A percentile compares a stretch with the other conserved stretches of the same genome.
These are phyloP conservation scores for Yamadazyma mexicana DNA, from an alignment of 1,139 yeast genomes.

Conservation along the genomic window DNA sequence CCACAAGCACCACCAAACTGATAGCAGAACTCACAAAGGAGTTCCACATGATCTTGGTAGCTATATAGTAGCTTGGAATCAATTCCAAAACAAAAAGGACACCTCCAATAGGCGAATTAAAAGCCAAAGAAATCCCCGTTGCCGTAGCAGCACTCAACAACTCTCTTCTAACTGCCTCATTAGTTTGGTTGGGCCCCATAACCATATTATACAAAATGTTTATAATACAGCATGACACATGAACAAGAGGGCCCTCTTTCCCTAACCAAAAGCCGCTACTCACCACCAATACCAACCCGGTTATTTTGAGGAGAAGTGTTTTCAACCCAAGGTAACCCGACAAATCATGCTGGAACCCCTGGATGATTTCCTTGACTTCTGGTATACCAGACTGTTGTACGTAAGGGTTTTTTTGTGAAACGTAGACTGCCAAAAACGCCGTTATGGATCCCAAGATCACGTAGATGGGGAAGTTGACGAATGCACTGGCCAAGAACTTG, in stretches of 20 bases:
- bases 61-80: slow-evolving; percentile 61
- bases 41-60: slow-evolving; percentile 74
- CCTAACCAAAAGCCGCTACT: slow-evolving; percentile 90
- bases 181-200: slow-evolving; percentile 39
- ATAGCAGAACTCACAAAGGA: slow-evolving; percentile 76
- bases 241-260: slow-evolving; percentile 92
- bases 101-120: slow-evolving; percentile 94
- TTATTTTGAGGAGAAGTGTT: slow-evolving; percentile 49
- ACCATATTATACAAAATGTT: slow-evolving; percentile 30
- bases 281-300: slow-evolving; percentile 63
- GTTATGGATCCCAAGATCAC: slow-evolving; percentile 27
- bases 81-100: slow-evolving; percentile 82
- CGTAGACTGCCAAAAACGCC: slow-evolving; percentile 29
- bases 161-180: slow-evolving; percentile 62
- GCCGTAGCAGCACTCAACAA: slow-evolving; percentile 83
- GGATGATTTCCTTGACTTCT: slow-evolving; percentile 63
- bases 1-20: slow-evolving; percentile 63
- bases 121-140: slow-evolving; percentile 91
- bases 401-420: slow-evolving; percentile 39
- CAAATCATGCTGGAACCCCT: slow-evolving; percentile 51
- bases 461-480: slow-evolving; percentile 42
- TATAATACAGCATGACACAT: slow-evolving; percentile 69
- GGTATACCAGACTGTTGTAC: slow-evolving; percentile 69
- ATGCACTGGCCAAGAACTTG: slow-evolving; percentile 17
- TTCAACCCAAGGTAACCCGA: slow-evolving; percentile 46